Evolutionary conservation across 495 filamentous ascomycete species (phyloP).

Genomic region (Podospora pseudopauciseta): DNA sequence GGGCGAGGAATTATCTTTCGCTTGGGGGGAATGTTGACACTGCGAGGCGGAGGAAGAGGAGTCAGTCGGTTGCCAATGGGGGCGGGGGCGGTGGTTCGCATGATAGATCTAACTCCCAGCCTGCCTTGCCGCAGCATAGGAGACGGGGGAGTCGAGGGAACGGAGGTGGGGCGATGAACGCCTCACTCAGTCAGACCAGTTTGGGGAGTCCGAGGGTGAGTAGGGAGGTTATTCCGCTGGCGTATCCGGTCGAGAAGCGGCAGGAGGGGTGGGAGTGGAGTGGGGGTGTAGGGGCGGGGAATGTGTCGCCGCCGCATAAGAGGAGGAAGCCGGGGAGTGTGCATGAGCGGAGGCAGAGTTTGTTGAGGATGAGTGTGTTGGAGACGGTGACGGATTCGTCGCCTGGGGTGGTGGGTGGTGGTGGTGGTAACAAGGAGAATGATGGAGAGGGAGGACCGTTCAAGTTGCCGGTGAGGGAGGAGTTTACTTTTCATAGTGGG

Average conservation of each 20-base stretch:
- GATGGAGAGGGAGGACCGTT: not conserved
- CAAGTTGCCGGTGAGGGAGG: not conserved
- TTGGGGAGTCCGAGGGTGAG: not conserved
- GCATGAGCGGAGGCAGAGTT: slow-evolving; percentile 8
- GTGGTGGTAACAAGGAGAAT: slow-evolving; percentile 4
- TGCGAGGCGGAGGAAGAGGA: slow-evolving; percentile 10
- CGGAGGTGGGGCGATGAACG: not conserved
- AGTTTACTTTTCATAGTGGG: slow-evolving; percentile 6
- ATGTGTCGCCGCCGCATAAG: slow-evolving; percentile 4
- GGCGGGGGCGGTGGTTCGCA: not conserved
- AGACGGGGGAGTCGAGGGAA: not conserved
- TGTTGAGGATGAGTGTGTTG: slow-evolving; percentile 3
- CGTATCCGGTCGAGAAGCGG: not conserved
- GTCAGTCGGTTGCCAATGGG: not conserved
- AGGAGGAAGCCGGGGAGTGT: slow-evolving; percentile 9
- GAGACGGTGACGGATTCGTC: not conserved
- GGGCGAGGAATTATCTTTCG: slow-evolving; percentile 1
- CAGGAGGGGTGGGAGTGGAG: not conserved
- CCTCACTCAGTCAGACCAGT: not conserved
- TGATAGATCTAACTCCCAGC: not conserved
- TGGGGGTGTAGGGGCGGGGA: not conserved
- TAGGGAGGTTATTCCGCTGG: not conserved
- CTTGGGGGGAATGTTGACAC: not conserved
- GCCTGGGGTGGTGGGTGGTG: not conserved
- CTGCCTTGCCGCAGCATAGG: not conserved